Evolutionary conservation across 2,329 filamentous ascomycete genomes (phyloP), one percentile per base, ranked within the genome.

Genomic region (Stagonosporopsis tanaceti): DNA sequence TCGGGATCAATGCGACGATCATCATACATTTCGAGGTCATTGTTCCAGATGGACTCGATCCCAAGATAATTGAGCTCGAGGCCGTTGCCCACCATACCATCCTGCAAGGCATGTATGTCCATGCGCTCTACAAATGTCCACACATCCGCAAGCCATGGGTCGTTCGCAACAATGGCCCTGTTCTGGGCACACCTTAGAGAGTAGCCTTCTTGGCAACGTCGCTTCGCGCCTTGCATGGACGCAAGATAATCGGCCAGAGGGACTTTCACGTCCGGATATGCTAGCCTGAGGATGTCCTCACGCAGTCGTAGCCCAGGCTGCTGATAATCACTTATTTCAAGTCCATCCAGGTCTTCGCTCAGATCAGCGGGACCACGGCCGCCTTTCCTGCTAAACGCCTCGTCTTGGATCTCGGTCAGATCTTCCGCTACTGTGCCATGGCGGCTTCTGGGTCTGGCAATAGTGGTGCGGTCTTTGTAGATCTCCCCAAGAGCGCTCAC

Each of bases 31-130:
- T 89, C 89, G 8, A 92, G 81, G 47, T 87, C 80, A 59, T 90
- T 89, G 2, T 79, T 85, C 90, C 91, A 94, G 53, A 95, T 85
- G 2, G 85, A 85, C 51, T 86, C 80, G 6, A 93, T 87, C 1
- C 92, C 92, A 57, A 94, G 80, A 67, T 90, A 95, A 67, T 89
- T 89, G 20, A 94, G 77, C 66, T 95, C 91, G 4, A 93, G 78
- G 2, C 83, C 84, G 12, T 85, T 82, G 7, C 87, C 81, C 25
- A 89, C 79, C 89, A 95, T 90, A n/a, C 87, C 89, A 44, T 87
- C 85, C 61, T 88, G 83, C 34, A 83, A 80, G 2, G 88, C 86
- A 28, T 87, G 86, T 25, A 84, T 80, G 64, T 91, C 87, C 62
- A 82, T 77, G n/a, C 89, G 86, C 57, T 85, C 82, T 45, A 93